These are phyloP conservation scores for Cadophora luteo-olivacea DNA, from an alignment of 2,329 filamentous ascomycete species.

Conservation along the genomic window DNA sequence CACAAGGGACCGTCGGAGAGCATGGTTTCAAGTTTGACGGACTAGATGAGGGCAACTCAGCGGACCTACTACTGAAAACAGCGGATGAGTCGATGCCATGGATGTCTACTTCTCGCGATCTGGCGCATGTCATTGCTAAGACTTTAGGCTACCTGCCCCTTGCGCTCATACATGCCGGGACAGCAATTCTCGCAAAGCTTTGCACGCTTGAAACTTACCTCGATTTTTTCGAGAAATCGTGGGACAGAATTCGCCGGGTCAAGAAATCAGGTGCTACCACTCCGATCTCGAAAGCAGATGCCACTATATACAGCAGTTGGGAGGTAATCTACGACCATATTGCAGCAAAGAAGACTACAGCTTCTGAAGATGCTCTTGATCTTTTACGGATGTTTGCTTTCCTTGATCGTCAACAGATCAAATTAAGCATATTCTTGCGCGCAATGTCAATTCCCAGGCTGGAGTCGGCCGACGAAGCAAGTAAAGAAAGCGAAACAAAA, in stretches of 20 bases:
- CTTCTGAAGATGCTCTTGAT: constrained; percentile 44
- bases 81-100: constrained; percentile 23
- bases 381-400: constrained; percentile 45
- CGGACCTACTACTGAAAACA: constrained; percentile 40
- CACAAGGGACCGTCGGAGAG: constrained; percentile 42
- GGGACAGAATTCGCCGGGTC: constrained; percentile 25
- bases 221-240: constrained; percentile 17
- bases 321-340: constrained; percentile 40
- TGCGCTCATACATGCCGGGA: constrained; percentile 41
- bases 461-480: constrained; percentile 25
- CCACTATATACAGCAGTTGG: constrained; percentile 42
- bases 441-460: constrained; percentile 34
- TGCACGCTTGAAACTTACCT: constrained; percentile 26
- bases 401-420: constrained; percentile 43
- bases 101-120: constrained; percentile 9
- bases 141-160: constrained; percentile 42
- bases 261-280: constrained; percentile 5
- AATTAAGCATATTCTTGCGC: constrained; percentile 33
- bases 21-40: constrained; percentile 31
- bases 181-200: constrained; percentile 19
- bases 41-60: constrained; percentile 40
- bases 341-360: constrained; percentile 27
- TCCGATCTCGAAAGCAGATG: constrained; percentile 6
- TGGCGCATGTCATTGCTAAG: constrained; percentile 32
- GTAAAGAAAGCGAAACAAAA: constrained; percentile 14